Percentiles rank a stretch among this genome's conserved stretches.
phyloP scores from a whole-genome alignment of 2,329 filamentous ascomycete species.

The Leptographium wingfieldii region DNA sequence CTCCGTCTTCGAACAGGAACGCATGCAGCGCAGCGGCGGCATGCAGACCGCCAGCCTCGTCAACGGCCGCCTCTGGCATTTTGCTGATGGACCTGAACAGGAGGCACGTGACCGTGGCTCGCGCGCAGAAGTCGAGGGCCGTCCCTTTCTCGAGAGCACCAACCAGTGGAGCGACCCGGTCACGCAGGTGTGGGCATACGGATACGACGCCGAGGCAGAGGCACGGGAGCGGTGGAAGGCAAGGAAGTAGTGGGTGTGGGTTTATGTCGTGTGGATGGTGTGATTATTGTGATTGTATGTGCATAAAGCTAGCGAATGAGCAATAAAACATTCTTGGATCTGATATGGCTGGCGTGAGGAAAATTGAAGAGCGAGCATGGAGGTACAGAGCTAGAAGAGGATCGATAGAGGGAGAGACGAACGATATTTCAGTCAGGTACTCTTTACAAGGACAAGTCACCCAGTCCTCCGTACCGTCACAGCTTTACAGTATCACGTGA shows the following conservation, averaged over 20 bases:
- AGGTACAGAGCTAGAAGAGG: too few species aligned
- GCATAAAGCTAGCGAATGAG: too few species aligned
- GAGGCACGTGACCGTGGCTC: constrained; percentile 28
- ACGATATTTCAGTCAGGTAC: too few species aligned
- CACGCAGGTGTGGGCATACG: constrained; percentile 34
- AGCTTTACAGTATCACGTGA: too few species aligned
- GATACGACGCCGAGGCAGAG: constrained; percentile 29
- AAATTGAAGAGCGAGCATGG: too few species aligned
- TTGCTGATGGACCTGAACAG: constrained; percentile 28
- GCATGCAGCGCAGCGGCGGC: constrained; percentile 19
- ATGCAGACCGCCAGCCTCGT: constrained; percentile 32
- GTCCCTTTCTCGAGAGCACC: constrained; percentile 24
- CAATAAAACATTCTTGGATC: too few species aligned
- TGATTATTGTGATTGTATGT: too few species aligned
- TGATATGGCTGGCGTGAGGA: too few species aligned
- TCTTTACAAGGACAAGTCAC: too few species aligned
- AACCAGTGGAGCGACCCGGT: constrained; percentile 36
- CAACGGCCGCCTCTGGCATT: constrained; percentile 35
- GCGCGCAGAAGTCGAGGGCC: constrained; percentile 25
- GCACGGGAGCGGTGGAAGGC: not conserved
- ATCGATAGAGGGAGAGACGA: too few species aligned
- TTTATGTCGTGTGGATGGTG: too few species aligned
- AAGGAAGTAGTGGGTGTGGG: not conserved
- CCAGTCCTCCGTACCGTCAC: too few species aligned
- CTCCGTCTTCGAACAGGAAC: constrained; percentile 23